Conservation (phyloP, 2,329 filamentous ascomycete species). For the Epichloe scottii region DNA sequence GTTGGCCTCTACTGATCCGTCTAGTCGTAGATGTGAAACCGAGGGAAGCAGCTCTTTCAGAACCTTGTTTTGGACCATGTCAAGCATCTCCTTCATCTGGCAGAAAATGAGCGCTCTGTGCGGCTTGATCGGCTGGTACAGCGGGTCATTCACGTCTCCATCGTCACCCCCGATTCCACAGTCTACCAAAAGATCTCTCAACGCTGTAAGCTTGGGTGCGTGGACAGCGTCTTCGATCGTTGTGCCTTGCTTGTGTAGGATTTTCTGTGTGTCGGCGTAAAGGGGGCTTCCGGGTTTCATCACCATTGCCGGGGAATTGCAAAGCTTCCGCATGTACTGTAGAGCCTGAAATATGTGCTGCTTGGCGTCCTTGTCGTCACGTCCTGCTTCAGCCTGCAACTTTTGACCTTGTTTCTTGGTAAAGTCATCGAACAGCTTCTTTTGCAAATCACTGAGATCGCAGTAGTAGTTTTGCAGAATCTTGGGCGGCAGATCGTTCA, state of each 20-base stretch:
- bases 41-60: conserved; percentile 82
- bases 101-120: conserved; percentile 96
- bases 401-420: conserved; percentile 85
- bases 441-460: conserved; percentile 88
- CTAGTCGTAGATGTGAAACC: conserved; percentile 86
- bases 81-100: conserved; percentile 99
- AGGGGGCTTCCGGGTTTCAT: conserved; percentile 89
- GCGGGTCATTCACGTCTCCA: conserved; percentile 43
- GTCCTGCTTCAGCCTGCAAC: conserved; percentile 69
- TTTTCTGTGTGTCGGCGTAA: conserved; percentile 75
- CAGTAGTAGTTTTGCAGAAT: conserved; percentile 99
- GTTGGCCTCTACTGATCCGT: conserved; percentile 83
- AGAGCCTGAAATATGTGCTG: conserved; percentile 98
- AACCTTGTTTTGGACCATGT: conserved; percentile 95
- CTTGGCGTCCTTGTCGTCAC: conserved; percentile 83
- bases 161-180: conserved; percentile 84
- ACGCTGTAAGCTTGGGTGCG: conserved; percentile 81
- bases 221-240: conserved; percentile 75
- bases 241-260: conserved; percentile 67
- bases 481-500: conserved; percentile 93
- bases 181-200: conserved; percentile 91
- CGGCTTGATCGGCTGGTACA: conserved; percentile 78
- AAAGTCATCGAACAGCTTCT: conserved; percentile 93
- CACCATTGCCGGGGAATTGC: conserved; percentile 92
- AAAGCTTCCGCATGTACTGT: conserved; percentile 98